phyloP scores from a whole-genome alignment of 1,284 basidiomycete genomes.

The Meripilus lineatus region DNA sequence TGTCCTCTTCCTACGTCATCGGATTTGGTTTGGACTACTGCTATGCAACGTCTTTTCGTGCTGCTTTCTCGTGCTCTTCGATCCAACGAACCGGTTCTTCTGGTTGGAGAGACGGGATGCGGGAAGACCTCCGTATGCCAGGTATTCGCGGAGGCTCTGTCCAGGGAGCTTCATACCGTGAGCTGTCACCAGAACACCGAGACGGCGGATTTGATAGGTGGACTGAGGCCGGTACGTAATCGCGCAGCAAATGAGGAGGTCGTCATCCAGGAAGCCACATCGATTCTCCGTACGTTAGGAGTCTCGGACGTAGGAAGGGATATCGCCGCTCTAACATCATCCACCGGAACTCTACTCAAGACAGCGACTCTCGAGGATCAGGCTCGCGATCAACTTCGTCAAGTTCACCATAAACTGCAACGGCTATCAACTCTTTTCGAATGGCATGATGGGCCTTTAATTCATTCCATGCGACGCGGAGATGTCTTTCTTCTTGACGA shows the following conservation, averaged over 20 bases:
- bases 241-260: slow-evolving; percentile 48
- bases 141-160: slow-evolving; percentile 70
- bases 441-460: slow-evolving; percentile 94
- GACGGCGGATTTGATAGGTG: slow-evolving; percentile 94
- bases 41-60: slow-evolving; percentile 89
- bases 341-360: slow-evolving; percentile 34
- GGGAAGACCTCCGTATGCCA: slow-evolving; percentile 99
- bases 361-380: slow-evolving; percentile 26
- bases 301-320: slow-evolving; percentile 27
- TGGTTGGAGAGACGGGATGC: slow-evolving; percentile 98
- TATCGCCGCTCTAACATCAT: slow-evolving; percentile 32
- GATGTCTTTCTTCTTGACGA: slow-evolving; percentile 93
- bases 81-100: slow-evolving; percentile 91
- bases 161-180: slow-evolving; percentile 67
- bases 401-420: slow-evolving; percentile 39
- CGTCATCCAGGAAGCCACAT: slow-evolving; percentile 36
- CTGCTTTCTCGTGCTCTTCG: slow-evolving; percentile 81
- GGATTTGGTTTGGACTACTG: slow-evolving; percentile 83
- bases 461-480: slow-evolving; percentile 87
- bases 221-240: slow-evolving; percentile 90
- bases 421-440: slow-evolving; percentile 80
- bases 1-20: slow-evolving; percentile 47
- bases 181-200: slow-evolving; percentile 99
- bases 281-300: slow-evolving; percentile 38
- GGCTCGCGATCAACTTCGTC: slow-evolving; percentile 32